Percentiles rank a stretch among this genome's conserved stretches.
phyloP scores from a whole-genome alignment of 768 basidiomycete genomes.

The Coprinopsis cinerea region DNA sequence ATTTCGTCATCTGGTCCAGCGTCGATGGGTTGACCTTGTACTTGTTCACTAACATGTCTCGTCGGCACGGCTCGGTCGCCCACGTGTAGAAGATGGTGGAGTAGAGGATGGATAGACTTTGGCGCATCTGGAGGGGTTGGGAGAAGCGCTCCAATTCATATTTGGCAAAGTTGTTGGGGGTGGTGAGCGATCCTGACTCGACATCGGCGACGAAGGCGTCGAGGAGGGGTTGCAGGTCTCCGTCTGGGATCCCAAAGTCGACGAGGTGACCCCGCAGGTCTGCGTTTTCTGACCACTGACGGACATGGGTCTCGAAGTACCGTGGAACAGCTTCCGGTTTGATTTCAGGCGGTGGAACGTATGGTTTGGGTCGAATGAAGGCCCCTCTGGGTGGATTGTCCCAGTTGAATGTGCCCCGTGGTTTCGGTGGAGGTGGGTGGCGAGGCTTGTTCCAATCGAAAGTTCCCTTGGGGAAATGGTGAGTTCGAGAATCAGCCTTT shows the following conservation, averaged over 20 bases:
- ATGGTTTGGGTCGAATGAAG: not conserved
- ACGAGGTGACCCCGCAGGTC: not conserved
- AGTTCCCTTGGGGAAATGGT: not conserved
- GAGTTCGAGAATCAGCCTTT: not conserved
- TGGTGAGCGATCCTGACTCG: not conserved
- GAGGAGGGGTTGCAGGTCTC: constrained; percentile 2
- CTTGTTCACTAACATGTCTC: not conserved
- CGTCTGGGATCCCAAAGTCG: not conserved
- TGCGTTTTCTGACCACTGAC: not conserved
- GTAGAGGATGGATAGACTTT: constrained; percentile 13
- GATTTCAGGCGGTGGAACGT: not conserved
- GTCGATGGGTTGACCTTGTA: constrained; percentile 14
- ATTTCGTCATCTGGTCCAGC: constrained; percentile 26
- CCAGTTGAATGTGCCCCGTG: not conserved
- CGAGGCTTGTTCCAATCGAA: not conserved
- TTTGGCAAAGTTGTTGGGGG: not conserved
- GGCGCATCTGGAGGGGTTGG: not conserved
- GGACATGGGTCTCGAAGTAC: not conserved
- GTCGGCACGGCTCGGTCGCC: constrained; percentile 1
- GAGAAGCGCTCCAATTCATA: constrained; percentile 2
- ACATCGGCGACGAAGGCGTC: not conserved
- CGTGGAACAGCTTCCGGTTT: not conserved
- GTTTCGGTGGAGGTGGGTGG: not conserved
- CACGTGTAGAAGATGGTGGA: constrained; percentile 8
- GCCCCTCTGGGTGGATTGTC: not conserved